These are phyloP conservation scores for Dillenia suffruticosa DNA, from an alignment of 164 flowering plant genomes.

Conservation along the genomic window DNA sequence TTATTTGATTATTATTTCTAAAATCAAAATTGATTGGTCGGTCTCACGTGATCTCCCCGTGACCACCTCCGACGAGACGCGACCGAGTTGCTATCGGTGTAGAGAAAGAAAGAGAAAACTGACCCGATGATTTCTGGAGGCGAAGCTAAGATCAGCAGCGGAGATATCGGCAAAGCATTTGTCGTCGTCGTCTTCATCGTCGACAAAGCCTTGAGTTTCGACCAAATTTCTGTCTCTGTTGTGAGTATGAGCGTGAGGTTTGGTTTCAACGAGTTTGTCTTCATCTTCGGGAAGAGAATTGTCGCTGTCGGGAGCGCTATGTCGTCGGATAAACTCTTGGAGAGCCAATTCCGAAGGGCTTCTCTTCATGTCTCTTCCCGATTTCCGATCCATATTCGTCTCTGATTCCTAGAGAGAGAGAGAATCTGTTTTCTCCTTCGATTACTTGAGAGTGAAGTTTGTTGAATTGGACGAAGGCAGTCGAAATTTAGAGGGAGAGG, in stretches of 20 bases:
- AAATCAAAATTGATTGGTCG: too few species aligned
- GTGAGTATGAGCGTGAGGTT: background rate
- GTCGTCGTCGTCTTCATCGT: background rate
- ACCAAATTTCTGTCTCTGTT: constrained; percentile 7
- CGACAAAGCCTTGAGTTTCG: background rate
- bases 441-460: background rate
- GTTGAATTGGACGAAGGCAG: constrained; percentile 1
- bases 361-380: constrained; percentile 19
- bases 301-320: background rate
- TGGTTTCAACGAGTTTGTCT: background rate
- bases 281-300: background rate
- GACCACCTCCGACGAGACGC: too few species aligned
- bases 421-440: background rate
- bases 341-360: constrained; percentile 25
- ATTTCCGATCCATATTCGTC: constrained; percentile 9
- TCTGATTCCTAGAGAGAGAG: too few species aligned
- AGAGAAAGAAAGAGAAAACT: constrained; percentile 4
- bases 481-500: constrained; percentile 3
- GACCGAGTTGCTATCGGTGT: too few species aligned
- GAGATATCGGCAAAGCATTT: constrained; percentile 7
- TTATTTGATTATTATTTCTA: too few species aligned
- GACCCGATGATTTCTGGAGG: constrained; percentile 19
- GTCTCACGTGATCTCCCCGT: too few species aligned
- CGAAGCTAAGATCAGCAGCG: constrained; percentile 19
- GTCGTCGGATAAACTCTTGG: constrained; percentile 15